Base-by-base conservation (phyloP, 2,329 filamentous ascomycete species). In the Aurifilum marmelostoma region DNA sequence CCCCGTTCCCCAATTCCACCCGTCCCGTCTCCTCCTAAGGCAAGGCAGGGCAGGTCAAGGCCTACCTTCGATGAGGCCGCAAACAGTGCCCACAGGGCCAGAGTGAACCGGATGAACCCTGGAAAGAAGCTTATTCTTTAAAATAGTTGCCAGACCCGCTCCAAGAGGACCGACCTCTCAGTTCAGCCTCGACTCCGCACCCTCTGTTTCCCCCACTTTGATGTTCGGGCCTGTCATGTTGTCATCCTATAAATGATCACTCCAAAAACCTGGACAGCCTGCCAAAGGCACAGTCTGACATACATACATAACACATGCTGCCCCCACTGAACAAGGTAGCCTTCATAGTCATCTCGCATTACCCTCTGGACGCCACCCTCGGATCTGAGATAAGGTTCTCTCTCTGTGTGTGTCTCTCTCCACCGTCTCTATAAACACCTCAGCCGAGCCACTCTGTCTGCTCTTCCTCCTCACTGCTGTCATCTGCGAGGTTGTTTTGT, bases 41-140 rank as follows among this genome's bases (percentile, higher is more conserved):
- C n/a, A n/a, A n/a, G n/a, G n/a, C n/a, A n/a, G n/a, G n/a, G n/a
- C n/a, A n/a, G n/a, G n/a, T n/a, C n/a, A n/a, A n/a, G n/a, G n/a
- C n/a, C n/a, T n/a, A n/a, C n/a, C n/a, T n/a, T n/a, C n/a, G n/a
- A n/a, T n/a, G n/a, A n/a, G n/a, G n/a, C n/a, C n/a, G n/a, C n/a
- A n/a, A n/a, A n/a, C n/a, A n/a, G n/a, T n/a, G n/a, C n/a, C n/a
- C n/a, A n/a, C 43, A 47, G 43, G 43, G 21, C 43, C 43, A n/a
- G 7, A n/a, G n/a, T n/a, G 43, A n/a, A n/a, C 18, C 21, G 9
- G 43, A 47, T n/a, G 43, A 56, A 18, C 56, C 29, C 29, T 37
- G 27, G 29, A 21, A 59, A 37, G 3, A 59, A 59, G 56, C 56
- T 59, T 59, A 59, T 59, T 37, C 32, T 59, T 37, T 59, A 59